phyloP scores from a whole-genome alignment of 2,329 filamentous ascomycete genomes.

The Exophiala bonariae region DNA sequence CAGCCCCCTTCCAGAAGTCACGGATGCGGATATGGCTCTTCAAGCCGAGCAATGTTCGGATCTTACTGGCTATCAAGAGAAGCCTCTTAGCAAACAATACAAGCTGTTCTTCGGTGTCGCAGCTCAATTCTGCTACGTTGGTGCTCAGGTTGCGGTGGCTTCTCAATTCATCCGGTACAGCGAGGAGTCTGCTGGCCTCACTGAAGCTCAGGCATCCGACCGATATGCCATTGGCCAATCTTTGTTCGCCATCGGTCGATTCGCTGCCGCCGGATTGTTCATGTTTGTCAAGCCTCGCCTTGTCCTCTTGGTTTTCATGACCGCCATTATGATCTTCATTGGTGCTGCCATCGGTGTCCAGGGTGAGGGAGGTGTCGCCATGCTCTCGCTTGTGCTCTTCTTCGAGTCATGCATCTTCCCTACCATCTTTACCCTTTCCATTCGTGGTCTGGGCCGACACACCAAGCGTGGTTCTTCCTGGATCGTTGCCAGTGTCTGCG shows the following conservation, averaged over 20 bases:
- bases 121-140: slow-evolving; percentile 79
- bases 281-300: slow-evolving; percentile 66
- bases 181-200: slow-evolving; percentile 58
- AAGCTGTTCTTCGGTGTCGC: slow-evolving; percentile 73
- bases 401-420: slow-evolving; percentile 83
- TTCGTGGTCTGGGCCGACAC: slow-evolving; percentile 73
- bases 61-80: slow-evolving; percentile 47
- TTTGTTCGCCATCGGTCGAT: slow-evolving; percentile 71
- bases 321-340: slow-evolving; percentile 61
- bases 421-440: slow-evolving; percentile 74
- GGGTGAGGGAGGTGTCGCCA: slow-evolving; percentile 52
- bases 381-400: slow-evolving; percentile 71
- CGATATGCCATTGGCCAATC: slow-evolving; percentile 77
- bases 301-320: slow-evolving; percentile 69
- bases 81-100: slow-evolving; percentile 70
- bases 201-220: slow-evolving; percentile 60
- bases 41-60: slow-evolving; percentile 48
- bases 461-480: slow-evolving; percentile 75
- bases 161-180: slow-evolving; percentile 63
- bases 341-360: slow-evolving; percentile 50
- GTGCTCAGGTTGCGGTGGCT: slow-evolving; percentile 38
- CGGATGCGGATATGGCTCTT: slow-evolving; percentile 66
- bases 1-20: slow-evolving; percentile 70
- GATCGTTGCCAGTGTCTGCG: slow-evolving; percentile 68
- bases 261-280: slow-evolving; percentile 69